Evolutionary conservation across 2,329 filamentous ascomycete species (phyloP).

Genomic region (Neoscytalidium dimidiatum): DNA sequence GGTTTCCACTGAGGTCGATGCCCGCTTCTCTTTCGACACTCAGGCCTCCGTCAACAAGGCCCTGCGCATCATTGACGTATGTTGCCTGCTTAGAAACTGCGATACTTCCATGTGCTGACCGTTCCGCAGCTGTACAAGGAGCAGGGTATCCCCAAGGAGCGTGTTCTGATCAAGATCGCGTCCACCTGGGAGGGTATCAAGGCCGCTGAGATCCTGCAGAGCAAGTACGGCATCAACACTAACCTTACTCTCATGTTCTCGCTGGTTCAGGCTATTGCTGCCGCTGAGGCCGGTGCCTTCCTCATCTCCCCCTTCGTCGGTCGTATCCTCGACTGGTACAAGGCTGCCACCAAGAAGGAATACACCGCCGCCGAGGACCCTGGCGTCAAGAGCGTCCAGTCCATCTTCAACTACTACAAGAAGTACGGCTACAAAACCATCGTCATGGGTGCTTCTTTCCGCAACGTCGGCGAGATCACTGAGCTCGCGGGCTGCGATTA

Average conservation of each 20-base stretch:
- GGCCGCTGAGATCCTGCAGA: slow-evolving; percentile 95
- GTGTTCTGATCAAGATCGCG: slow-evolving; percentile 97
- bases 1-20: slow-evolving; percentile 98
- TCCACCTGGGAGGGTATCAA: slow-evolving; percentile 99
- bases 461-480: slow-evolving; percentile 93
- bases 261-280: slow-evolving; percentile 87
- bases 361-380: slow-evolving; percentile 90
- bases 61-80: slow-evolving; percentile 91
- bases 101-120: slow-evolving; percentile 27
- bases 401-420: slow-evolving; percentile 99
- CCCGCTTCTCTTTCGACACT: slow-evolving; percentile 92
- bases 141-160: slow-evolving; percentile 88
- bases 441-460: slow-evolving; percentile 99
- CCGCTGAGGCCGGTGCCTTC: slow-evolving; percentile 92
- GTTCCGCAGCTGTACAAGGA: slow-evolving; percentile 81
- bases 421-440: slow-evolving; percentile 99
- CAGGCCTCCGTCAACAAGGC: slow-evolving; percentile 93
- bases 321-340: slow-evolving; percentile 99
- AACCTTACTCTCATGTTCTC: slow-evolving; percentile 99
- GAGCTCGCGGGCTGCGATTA: slow-evolving; percentile 99
- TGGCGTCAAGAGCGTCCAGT: slow-evolving; percentile 89
- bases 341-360: slow-evolving; percentile 91
- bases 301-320: slow-evolving; percentile 99
- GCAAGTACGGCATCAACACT: slow-evolving; percentile 93
- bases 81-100: slow-evolving; percentile 30